Evolutionary conservation across 371 early-diverging fungal genomes (phyloP).

Genomic region (Mucor racemosus): DNA sequence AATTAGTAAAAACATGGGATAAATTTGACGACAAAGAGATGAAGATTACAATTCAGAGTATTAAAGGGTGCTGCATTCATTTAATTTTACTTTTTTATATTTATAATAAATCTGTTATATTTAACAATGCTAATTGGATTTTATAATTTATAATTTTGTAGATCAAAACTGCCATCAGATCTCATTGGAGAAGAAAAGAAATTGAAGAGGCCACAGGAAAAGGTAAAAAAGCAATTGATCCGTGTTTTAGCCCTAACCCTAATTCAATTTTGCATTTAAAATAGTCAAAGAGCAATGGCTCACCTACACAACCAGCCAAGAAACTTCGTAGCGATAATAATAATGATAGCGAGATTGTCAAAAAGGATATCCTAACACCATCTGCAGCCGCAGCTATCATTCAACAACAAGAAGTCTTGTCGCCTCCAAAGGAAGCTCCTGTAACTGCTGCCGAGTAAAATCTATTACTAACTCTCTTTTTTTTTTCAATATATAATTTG

Average conservation of each 20-base stretch:
- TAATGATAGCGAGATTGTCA: background rate
- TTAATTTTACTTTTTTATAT: conserved; percentile 2
- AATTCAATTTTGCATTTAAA: no score
- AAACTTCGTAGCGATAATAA: background rate
- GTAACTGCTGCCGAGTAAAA: background rate
- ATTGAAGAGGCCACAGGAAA: conserved; percentile 40
- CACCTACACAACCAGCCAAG: background rate
- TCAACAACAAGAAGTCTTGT: background rate
- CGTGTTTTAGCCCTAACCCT: background rate
- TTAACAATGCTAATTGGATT: conserved; percentile 6
- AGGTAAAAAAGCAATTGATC: conserved; percentile 20
- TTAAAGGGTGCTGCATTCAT: conserved; percentile 67
- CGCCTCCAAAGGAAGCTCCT: background rate
- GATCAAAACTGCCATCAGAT: conserved; percentile 52
- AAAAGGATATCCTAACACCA: conserved; percentile 2
- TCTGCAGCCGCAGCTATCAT: background rate
- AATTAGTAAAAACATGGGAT: conserved; percentile 82
- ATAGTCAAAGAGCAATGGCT: background rate
- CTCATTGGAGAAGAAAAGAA: conserved; percentile 49
- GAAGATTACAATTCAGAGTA: conserved; percentile 71
- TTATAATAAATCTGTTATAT: background rate
- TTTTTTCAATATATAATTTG: background rate
- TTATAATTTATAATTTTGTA: conserved; percentile 18
- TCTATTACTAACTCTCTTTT: background rate
- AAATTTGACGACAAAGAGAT: conserved; percentile 70